Evolutionary conservation across 2,329 filamentous ascomycete genomes (phyloP), one percentile per base, ranked within the genome.

Genomic region (Xylaria multiplex): DNA sequence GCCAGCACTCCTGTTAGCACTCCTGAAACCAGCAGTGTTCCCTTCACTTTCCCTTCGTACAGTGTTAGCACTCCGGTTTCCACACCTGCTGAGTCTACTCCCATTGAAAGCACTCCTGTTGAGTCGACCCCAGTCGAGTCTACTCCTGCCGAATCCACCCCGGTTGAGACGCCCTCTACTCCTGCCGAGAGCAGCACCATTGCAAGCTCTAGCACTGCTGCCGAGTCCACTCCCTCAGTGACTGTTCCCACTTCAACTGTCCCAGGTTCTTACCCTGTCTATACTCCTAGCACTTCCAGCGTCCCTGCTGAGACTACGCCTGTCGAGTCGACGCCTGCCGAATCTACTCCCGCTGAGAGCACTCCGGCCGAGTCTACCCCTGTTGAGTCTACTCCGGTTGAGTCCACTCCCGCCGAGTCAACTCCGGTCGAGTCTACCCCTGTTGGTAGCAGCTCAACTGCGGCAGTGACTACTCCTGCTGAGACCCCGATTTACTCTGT

Each of bases 391-490:
- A 66, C 65, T 35, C 59, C 59, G 6, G 53, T 19, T 16, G 11
- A 59, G 55, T n/a, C 5, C 19, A 59, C 59, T n/a, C 50, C 59
- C 4, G 59, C 50, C 30, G 59, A 62, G 32, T 59, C 55, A n/a
- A 64, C 62, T 0, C 62, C 62, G 1, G 62, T 14, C 0, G 48
- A 64, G 45, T 68, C 60, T 11, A 70, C 64, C 8, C 66, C 52
- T 43, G 42, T 64, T 24, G 63, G 54, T n/a, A 65, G 65, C 46
- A 68, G 66, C 54, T 65, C 73, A 53, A 70, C 66, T 24, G 68
- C 60, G 14, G 67, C 65, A 48, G 73, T 70, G 50, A 73, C 73
- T 61, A 68, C 73, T n/a, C 65, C 67, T 24, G 68, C 57, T 54
- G 59, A 42, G 42, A 64, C 42, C 9, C 53, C 67, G 8, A 66